phyloP scores from a whole-genome alignment of 805 yeast genomes.

The Yarrowia phangngaensis region DNA sequence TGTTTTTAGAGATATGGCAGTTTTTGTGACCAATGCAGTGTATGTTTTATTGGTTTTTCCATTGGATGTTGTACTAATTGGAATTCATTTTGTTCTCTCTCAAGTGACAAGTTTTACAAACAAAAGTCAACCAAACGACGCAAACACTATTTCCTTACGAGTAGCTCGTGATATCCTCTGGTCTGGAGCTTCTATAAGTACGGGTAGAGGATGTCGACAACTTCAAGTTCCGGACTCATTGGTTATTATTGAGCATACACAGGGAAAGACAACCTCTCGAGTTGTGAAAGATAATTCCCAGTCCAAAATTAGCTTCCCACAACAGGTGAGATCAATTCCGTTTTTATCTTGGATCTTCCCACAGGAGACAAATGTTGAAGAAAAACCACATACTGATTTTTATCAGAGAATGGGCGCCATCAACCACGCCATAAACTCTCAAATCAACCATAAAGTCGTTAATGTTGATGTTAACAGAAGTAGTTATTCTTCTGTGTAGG shows the following conservation, averaged over 20 bases:
- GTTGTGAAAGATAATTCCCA: constrained; percentile 2
- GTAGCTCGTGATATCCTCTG: constrained; percentile 3
- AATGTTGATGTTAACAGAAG: background rate
- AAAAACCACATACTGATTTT: background rate
- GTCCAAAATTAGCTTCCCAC: background rate
- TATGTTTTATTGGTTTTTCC: background rate
- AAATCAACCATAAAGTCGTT: constrained; percentile 1
- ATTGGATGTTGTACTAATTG: background rate
- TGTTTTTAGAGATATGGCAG: background rate
- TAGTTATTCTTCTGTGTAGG: no score
- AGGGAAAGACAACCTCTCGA: background rate
- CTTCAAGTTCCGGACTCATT: background rate
- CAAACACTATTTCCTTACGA: background rate
- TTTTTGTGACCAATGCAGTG: background rate
- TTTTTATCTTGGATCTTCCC: background rate
- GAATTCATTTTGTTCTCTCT: background rate
- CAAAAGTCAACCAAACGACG: no score
- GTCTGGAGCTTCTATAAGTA: constrained; percentile 8
- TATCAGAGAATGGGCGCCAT: constrained; percentile 1
- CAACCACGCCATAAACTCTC: constrained; percentile 9
- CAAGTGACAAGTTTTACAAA: background rate
- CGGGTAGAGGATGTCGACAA: constrained; percentile 11
- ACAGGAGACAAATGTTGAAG: background rate
- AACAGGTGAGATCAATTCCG: background rate
- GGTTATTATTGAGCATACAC: background rate